Evolutionary conservation across 169 alveolate genomes (phyloP).

Genomic region (Plasmodium vivax): DNA sequence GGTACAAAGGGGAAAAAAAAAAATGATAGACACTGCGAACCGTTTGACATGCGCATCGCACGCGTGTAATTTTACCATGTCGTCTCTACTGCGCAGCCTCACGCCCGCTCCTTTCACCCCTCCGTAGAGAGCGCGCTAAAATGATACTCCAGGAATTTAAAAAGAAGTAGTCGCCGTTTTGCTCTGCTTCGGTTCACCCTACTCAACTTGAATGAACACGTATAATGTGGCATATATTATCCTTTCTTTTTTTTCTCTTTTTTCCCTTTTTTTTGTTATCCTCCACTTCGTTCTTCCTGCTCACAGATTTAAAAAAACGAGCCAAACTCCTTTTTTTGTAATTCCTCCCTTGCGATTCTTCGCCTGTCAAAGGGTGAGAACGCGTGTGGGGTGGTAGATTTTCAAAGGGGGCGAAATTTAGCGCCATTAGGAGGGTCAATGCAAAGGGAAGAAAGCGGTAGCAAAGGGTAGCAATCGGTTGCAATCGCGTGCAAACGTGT

Average conservation of each 20-base stretch:
- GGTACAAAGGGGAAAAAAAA: neutral
- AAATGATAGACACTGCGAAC: neutral
- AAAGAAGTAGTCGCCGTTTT: conserved; percentile 8
- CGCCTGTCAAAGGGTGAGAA: conserved; percentile 14
- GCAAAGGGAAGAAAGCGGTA: neutral
- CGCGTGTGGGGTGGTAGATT: neutral
- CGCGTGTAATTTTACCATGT: neutral
- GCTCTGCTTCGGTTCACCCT: neutral
- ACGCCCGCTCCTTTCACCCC: neutral
- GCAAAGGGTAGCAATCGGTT: neutral
- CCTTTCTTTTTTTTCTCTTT: neutral
- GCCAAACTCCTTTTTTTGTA: conserved; percentile 72
- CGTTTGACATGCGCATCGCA: neutral
- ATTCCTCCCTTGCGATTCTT: conserved; percentile 63
- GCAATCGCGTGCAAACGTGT: neutral
- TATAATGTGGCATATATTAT: neutral
- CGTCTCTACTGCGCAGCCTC: neutral
- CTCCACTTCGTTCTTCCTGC: neutral
- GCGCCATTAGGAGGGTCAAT: neutral
- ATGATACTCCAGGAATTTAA: conserved; percentile 43
- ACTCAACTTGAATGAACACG: neutral
- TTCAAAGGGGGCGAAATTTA: neutral
- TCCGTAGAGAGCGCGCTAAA: conserved; percentile 41
- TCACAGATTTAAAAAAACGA: conserved; percentile 49
- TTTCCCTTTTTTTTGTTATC: neutral